These are phyloP conservation scores for Polychaeton citri DNA, from an alignment of 2,329 filamentous ascomycete genomes.

Conservation along the genomic window DNA sequence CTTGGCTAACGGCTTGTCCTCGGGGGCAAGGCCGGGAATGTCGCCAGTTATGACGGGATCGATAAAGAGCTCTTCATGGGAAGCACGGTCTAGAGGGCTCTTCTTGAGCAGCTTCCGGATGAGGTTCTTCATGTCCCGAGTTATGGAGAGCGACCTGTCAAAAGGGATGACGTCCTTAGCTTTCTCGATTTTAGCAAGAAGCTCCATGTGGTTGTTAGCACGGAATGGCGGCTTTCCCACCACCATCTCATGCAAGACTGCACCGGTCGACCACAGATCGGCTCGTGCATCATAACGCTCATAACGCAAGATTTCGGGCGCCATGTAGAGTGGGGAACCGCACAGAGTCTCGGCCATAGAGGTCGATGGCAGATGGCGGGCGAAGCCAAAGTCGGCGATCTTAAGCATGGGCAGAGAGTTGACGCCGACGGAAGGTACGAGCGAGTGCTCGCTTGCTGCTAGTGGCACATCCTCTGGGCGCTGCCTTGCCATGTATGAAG, in stretches of 20 bases:
- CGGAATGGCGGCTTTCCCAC: constrained; percentile 81
- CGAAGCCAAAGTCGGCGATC: constrained; percentile 97
- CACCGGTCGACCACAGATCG: constrained; percentile 94
- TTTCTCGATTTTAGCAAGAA: constrained; percentile 82
- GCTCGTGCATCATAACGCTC: constrained; percentile 96
- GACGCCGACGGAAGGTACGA: constrained; percentile 69
- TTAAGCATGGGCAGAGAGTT: constrained; percentile 88
- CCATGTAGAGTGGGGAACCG: constrained; percentile 96
- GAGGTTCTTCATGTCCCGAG: constrained; percentile 63
- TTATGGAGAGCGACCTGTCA: constrained; percentile 38
- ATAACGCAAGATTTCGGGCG: constrained; percentile 90
- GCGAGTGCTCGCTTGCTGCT: constrained; percentile 65
- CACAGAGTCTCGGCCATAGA: constrained; percentile 92
- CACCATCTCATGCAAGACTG: constrained; percentile 91
- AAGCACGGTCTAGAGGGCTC: constrained; percentile 71
- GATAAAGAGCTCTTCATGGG: constrained; percentile 73
- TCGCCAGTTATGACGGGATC: constrained; percentile 32
- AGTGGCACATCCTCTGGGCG: constrained; percentile 53
- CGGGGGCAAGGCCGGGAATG: constrained; percentile 18
- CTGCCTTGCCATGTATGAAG: constrained; percentile 52
- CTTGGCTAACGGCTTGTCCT: constrained; percentile 17
- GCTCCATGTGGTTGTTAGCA: constrained; percentile 85
- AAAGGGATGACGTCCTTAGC: constrained; percentile 79
- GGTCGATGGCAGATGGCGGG: constrained; percentile 76
- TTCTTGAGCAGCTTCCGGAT: constrained; percentile 73